phyloP scores from a whole-genome alignment of 176 grass and related monocot species.

The Alopecurus myosuroides region DNA sequence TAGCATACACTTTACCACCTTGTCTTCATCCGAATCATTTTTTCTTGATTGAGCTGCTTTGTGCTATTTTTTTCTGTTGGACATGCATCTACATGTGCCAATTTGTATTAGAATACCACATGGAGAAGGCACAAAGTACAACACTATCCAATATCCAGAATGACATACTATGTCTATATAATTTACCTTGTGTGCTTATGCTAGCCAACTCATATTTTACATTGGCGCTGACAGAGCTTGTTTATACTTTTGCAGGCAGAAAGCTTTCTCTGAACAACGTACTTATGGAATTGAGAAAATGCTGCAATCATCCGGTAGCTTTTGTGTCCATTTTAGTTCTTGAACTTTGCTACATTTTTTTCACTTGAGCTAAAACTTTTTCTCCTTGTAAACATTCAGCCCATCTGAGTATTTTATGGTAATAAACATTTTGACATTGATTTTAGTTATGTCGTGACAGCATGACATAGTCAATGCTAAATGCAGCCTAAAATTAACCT shows the following conservation, averaged over 20 bases:
- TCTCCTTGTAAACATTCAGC: background rate
- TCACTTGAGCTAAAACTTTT: background rate
- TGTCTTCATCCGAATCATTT: background rate
- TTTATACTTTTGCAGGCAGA: conserved; percentile 33
- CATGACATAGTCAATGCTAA: background rate
- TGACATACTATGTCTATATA: background rate
- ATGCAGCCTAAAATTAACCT: background rate
- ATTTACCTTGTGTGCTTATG: background rate
- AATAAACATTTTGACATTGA: background rate
- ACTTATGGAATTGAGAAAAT: conserved; percentile 53
- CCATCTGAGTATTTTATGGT: background rate
- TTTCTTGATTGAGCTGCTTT: background rate
- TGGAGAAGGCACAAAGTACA: background rate
- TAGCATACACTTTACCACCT: background rate
- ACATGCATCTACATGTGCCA: background rate
- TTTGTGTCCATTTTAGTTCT: conserved; percentile 6
- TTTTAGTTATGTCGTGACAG: background rate
- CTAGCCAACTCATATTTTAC: background rate
- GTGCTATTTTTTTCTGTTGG: background rate
- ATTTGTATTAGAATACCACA: background rate
- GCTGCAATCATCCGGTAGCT: conserved; percentile 65
- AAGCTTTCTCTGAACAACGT: conserved; percentile 59
- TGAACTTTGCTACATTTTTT: background rate
- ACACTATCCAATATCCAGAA: background rate
- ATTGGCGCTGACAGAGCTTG: background rate